Evolutionary conservation across 345 rosid genomes (phyloP), one percentile per base, ranked within the genome.

Genomic region (Brassica incana): DNA sequence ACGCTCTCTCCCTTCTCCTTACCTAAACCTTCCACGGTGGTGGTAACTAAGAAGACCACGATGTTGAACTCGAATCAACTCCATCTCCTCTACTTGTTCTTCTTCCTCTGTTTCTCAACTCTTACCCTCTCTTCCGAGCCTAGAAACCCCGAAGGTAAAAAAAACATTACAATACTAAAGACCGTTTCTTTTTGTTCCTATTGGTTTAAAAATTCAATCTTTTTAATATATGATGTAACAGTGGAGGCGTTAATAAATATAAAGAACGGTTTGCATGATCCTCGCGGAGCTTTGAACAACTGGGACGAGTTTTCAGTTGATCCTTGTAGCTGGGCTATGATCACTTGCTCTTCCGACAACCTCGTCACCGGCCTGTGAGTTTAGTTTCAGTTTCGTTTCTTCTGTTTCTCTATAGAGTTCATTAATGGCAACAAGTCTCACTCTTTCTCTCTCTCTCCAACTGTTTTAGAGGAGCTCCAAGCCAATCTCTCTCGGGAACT

Each of bases 321-420:
- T 87, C 98, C 98, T 25, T 94, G 98, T 78, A 94, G 97, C 76
- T 94, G 98, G 98, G 95, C 97, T 65, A 90, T 94, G 97, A 80
- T 94, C 82, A 91, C 90, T 85, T 94, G 97, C 76, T 94, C 97
- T 3, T 29, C 87, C 54, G 98, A 88, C 59, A 91, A 90, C 81
- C 93, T 92, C 73, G 97, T 92, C 82, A 85, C 78, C 78, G 93
- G 90, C 88, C 75, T 94, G 98, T 94, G 71, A 71, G 79, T 35
- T 50, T 66, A 20, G 23, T 8, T n/a, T 64, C 20, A 6, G 27
- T 18, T 43, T 5, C 0, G 5, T 14, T 3, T 12, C 12, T 4
- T 62, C 43, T 56, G 20, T 2, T 67, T 60, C 30, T 60, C 27
- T 30, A 0, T 14, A 29, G 35, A 79, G 64, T 72, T 62, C 79